phyloP scores from a whole-genome alignment of 192 early-diverging fungal species.

The Gamsiella multidivaricata region DNA sequence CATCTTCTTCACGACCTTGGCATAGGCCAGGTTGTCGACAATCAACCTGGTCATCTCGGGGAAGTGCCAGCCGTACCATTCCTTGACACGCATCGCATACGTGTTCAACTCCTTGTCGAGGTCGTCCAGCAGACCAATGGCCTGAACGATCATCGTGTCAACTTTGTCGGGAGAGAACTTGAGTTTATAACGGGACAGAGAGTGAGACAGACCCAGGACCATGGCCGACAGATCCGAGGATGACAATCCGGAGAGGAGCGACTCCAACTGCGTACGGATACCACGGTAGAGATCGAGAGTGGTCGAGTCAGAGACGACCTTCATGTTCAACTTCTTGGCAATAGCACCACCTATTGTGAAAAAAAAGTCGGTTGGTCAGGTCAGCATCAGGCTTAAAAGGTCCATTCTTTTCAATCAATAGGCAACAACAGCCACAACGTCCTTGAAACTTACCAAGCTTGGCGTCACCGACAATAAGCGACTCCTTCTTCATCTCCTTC shows the following conservation, averaged over 20 bases:
- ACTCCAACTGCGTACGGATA: conserved; percentile 93
- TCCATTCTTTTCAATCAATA: neutral
- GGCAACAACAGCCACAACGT: neutral
- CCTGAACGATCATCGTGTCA: conserved; percentile 99
- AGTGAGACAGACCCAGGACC: conserved; percentile 99
- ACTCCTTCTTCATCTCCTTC: conserved; percentile 93
- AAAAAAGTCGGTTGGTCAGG: conserved; percentile 1
- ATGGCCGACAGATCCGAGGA: conserved; percentile 93
- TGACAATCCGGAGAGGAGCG: conserved; percentile 88
- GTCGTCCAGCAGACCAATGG: conserved; percentile 96
- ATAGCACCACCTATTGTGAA: conserved; percentile 61
- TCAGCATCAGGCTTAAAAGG: too few species aligned
- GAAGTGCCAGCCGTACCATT: conserved; percentile 99
- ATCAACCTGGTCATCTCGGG: conserved; percentile 98
- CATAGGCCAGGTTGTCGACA: conserved; percentile 94
- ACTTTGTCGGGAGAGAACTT: conserved; percentile 99
- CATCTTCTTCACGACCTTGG: conserved; percentile 90
- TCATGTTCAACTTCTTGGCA: conserved; percentile 78
- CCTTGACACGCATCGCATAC: conserved; percentile 79
- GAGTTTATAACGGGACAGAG: conserved; percentile 98
- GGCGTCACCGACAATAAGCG: conserved; percentile 89
- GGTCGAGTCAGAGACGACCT: conserved; percentile 84
- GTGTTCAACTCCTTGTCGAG: conserved; percentile 99
- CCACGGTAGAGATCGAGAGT: conserved; percentile 95
- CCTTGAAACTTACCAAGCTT: conserved; percentile 84